A percentile compares a stretch with the other conserved stretches of the same genome.
phyloP scores from a whole-genome alignment of 176 grass and related monocot genomes.

The Alloteropsis semialata region DNA sequence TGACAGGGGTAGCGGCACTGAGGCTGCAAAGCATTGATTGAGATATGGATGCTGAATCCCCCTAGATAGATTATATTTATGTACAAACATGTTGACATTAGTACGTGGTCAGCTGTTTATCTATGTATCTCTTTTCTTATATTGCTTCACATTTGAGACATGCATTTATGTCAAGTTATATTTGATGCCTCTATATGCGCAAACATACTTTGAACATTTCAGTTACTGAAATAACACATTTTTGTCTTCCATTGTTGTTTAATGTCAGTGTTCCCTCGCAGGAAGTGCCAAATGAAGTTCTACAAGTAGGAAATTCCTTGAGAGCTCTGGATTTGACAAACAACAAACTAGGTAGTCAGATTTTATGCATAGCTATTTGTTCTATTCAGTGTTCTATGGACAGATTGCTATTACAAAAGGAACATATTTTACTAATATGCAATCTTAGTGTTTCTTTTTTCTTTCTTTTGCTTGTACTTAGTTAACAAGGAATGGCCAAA shows the following conservation, averaged over 20 bases:
- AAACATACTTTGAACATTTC: not conserved
- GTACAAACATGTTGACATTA: not conserved
- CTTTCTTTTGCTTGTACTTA: constrained; percentile 6
- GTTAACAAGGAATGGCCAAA: not conserved
- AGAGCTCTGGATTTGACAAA: constrained; percentile 97
- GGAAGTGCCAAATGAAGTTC: constrained; percentile 83
- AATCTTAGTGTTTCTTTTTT: not conserved
- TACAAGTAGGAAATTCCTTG: constrained; percentile 75
- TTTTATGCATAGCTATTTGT: not conserved
- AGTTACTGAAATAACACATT: not conserved
- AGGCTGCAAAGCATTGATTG: not conserved
- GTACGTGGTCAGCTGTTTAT: not conserved
- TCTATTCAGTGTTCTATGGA: not conserved
- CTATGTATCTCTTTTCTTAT: constrained; percentile 8
- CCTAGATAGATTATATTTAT: not conserved
- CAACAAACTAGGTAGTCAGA: constrained; percentile 82
- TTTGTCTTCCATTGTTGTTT: constrained; percentile 17
- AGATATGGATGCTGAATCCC: not conserved
- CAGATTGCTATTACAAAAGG: not conserved
- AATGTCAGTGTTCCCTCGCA: constrained; percentile 32
- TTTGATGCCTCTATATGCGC: not conserved
- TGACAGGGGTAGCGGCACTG: no score
- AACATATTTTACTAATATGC: not conserved
- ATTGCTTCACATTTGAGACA: not conserved
- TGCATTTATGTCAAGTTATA: constrained; percentile 13